Conservation (phyloP, 1,284 basidiomycete genomes). For the Rhizoctonia solani region DNA sequence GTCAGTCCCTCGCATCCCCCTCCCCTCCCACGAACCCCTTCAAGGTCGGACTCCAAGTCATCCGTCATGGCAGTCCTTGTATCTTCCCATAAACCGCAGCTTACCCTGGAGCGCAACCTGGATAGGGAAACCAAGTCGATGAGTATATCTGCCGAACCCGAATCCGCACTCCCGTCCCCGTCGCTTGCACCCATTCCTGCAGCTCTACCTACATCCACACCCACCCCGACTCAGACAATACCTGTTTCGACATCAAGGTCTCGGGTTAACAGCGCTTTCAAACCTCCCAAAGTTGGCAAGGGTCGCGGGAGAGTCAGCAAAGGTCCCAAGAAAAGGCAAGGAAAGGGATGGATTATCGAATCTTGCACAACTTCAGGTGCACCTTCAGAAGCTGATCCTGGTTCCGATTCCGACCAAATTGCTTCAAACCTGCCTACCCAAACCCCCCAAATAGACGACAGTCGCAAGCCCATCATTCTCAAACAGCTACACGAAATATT, state of each 20-base stretch:
- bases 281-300: neutral
- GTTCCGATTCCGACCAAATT: too few relatives aligned
- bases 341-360: slow-evolving; percentile 27
- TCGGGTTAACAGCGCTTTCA: too few relatives aligned
- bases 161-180: too few relatives aligned
- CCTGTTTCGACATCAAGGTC: too few relatives aligned
- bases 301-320: slow-evolving; percentile 11
- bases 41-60: neutral
- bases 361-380: slow-evolving; percentile 15
- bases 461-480: neutral
- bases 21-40: neutral
- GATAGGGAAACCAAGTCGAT: slow-evolving; percentile 15
- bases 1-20: neutral
- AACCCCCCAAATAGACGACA: neutral
- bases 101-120: neutral
- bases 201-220: too few relatives aligned
- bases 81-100: too few relatives aligned
- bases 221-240: neutral
- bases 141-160: slow-evolving; percentile 27
- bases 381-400: neutral
- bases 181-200: too few relatives aligned
- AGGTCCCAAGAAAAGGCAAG: slow-evolving; percentile 19
- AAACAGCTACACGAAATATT: slow-evolving; percentile 10
- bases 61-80: neutral
- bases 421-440: too few relatives aligned